Evolutionary conservation across 495 filamentous ascomycete genomes (phyloP).

Genomic region (Penicillium daleae): DNA sequence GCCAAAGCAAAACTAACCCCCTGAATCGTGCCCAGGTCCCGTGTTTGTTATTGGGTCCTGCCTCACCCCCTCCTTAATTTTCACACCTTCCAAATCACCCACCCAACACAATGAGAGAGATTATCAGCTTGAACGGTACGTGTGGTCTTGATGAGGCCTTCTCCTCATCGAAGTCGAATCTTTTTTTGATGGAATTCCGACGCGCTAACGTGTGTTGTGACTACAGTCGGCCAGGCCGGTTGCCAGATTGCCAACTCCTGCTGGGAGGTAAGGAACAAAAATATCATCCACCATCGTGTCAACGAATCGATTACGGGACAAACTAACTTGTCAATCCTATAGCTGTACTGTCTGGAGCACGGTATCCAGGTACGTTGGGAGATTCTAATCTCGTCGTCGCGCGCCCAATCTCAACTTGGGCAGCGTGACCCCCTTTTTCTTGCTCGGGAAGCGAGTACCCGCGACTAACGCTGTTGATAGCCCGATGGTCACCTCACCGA

Average conservation of each 20-base stretch:
- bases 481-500: constrained; percentile 98
- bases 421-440: constrained; percentile 27
- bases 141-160: not conserved
- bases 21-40: constrained; percentile 29
- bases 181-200: constrained; percentile 19
- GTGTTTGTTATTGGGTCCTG: constrained; percentile 41
- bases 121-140: constrained; percentile 98
- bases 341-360: constrained; percentile 99
- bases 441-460: constrained; percentile 25
- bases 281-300: constrained; percentile 18
- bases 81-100: constrained; percentile 37
- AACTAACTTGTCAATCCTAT: constrained; percentile 37
- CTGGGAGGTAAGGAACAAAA: constrained; percentile 81
- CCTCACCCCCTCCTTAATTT: constrained; percentile 38
- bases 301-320: constrained; percentile 2
- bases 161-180: not conserved
- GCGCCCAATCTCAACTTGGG: constrained; percentile 23
- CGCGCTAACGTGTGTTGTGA: constrained; percentile 27
- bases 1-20: constrained; percentile 23
- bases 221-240: constrained; percentile 96
- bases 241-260: constrained; percentile 99
- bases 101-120: constrained; percentile 88
- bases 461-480: constrained; percentile 52
- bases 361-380: constrained; percentile 87
- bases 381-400: constrained; percentile 21